phyloP scores from a whole-genome alignment of 257 asterid species.

The Solanum peruvianum region DNA sequence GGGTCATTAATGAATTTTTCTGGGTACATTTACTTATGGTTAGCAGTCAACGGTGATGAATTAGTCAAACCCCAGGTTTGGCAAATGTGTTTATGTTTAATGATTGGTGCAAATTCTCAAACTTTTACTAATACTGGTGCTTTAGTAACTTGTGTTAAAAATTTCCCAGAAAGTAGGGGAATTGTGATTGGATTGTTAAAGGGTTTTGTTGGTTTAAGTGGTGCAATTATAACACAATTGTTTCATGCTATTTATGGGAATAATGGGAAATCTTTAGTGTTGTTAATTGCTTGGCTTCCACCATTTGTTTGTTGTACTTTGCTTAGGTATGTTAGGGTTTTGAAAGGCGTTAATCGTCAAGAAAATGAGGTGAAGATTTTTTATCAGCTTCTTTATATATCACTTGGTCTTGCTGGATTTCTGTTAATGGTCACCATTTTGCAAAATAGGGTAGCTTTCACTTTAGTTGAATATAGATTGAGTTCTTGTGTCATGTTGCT shows the following conservation, averaged over 20 bases:
- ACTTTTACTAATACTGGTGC: conserved; percentile 79
- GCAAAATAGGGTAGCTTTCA: neutral
- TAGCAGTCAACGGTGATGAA: conserved; percentile 36
- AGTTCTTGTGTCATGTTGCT: conserved; percentile 1
- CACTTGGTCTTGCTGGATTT: conserved; percentile 25
- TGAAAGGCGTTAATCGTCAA: conserved; percentile 6
- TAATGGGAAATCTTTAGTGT: conserved; percentile 9
- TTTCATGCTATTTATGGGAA: conserved; percentile 12
- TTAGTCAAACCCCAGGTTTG: conserved; percentile 45
- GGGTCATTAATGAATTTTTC: conserved; percentile 58
- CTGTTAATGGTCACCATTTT: conserved; percentile 15
- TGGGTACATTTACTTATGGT: conserved; percentile 77
- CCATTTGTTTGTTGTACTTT: conserved; percentile 11
- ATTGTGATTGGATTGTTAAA: conserved; percentile 22
- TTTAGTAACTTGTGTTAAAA: conserved; percentile 61
- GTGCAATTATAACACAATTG: conserved; percentile 24
- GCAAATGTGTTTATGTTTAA: conserved; percentile 70
- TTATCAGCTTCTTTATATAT: conserved; percentile 15
- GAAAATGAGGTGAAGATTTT: conserved; percentile 15
- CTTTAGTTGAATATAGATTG: neutral
- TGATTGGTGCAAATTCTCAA: conserved; percentile 74
- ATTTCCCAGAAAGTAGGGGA: conserved; percentile 51
- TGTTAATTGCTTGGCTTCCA: conserved; percentile 24
- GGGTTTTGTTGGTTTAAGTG: conserved; percentile 30
- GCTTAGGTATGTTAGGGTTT: conserved; percentile 19